These are phyloP conservation scores for Citrullus colocynthis DNA, from an alignment of 306 rosid genomes.

Conservation along the genomic window DNA sequence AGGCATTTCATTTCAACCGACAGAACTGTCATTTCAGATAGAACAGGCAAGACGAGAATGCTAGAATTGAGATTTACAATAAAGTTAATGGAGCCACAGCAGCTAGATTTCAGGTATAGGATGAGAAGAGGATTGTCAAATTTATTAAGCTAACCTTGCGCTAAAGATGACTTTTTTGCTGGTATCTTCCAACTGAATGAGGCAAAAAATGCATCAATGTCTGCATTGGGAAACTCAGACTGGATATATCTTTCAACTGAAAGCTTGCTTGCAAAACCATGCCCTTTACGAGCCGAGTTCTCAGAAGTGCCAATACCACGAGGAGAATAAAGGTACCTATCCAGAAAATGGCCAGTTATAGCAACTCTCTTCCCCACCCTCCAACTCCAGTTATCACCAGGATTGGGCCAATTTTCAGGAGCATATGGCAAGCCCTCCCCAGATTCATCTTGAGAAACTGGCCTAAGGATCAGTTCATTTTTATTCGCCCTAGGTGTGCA, in stretches of 20 bases:
- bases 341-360: conserved; percentile 38
- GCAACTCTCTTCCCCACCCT: conserved; percentile 54
- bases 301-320: conserved; percentile 10
- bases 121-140: background rate
- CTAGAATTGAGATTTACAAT: background rate
- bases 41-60: background rate
- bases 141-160: conserved; percentile 26
- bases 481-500: background rate
- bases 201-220: conserved; percentile 39
- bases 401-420: conserved; percentile 70
- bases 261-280: conserved; percentile 60
- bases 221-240: conserved; percentile 27
- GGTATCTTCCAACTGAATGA: conserved; percentile 82
- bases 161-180: conserved; percentile 14
- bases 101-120: background rate
- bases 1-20: background rate
- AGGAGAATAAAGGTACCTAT: conserved; percentile 73
- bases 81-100: background rate
- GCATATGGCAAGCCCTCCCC: conserved; percentile 86
- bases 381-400: conserved; percentile 80
- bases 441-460: conserved; percentile 21
- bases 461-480: conserved; percentile 5
- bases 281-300: conserved; percentile 10
- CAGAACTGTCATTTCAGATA: background rate
- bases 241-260: conserved; percentile 48